phyloP scores from a whole-genome alignment of 805 yeast species.

The Metschnikowia bowlesiae region DNA sequence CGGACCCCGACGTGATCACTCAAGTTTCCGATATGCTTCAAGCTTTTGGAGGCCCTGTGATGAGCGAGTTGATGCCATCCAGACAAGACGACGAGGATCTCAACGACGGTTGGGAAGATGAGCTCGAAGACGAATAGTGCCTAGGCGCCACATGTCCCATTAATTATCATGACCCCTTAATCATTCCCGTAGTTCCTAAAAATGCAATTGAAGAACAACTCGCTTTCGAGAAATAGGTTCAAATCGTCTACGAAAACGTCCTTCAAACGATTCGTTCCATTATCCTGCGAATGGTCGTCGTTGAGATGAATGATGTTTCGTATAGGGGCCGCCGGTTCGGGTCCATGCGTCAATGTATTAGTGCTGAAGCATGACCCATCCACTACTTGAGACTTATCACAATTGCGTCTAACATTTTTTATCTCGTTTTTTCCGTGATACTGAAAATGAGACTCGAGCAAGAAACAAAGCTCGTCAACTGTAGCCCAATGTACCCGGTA shows the following conservation, averaged over 20 bases:
- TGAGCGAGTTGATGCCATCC: conserved; percentile 41
- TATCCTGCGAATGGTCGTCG: neutral
- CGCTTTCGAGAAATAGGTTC: conserved; percentile 3
- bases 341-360: neutral
- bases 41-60: conserved; percentile 59
- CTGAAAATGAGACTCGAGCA: conserved; percentile 8
- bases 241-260: neutral
- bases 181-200: neutral
- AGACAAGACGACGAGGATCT: conserved; percentile 19
- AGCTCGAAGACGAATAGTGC: conserved; percentile 35
- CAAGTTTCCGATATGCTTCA: conserved; percentile 49
- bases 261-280: neutral
- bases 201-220: conserved; percentile 3
- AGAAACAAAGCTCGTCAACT: conserved; percentile 24
- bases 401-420: neutral
- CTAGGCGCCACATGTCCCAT: conserved; percentile 4
- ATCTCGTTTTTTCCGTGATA: conserved; percentile 18
- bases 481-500: conserved; percentile 24
- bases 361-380: conserved; percentile 1
- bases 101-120: conserved; percentile 51
- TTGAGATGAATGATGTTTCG: conserved; percentile 7
- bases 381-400: neutral
- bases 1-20: conserved; percentile 55
- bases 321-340: conserved; percentile 6
- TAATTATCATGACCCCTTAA: conserved; percentile 16